These are phyloP conservation scores for Pinus albicaulis DNA, from an alignment of 75 land plant genomes.

Conservation along the genomic window DNA sequence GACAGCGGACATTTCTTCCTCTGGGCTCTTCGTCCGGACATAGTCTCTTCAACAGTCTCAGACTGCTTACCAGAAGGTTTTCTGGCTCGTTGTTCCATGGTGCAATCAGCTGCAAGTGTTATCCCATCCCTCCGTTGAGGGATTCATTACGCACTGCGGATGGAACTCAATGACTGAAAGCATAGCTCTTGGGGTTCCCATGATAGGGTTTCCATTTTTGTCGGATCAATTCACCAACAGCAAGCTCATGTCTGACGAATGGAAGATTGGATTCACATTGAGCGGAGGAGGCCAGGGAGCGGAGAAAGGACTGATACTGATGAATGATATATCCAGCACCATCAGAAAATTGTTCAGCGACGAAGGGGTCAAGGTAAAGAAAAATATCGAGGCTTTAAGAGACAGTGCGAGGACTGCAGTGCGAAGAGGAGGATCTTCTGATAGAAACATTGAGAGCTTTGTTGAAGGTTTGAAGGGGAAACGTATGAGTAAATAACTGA, in stretches of 20 bases:
- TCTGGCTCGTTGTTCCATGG: constrained; percentile 4
- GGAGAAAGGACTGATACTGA: too few relatives aligned
- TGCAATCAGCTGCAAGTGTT: neutral
- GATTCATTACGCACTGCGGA: constrained; percentile 9
- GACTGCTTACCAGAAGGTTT: neutral
- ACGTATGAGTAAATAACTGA: too few relatives aligned
- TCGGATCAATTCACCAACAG: constrained; percentile 7
- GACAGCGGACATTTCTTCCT: constrained; percentile 12
- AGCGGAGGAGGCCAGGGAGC: neutral
- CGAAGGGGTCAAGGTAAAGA: too few relatives aligned
- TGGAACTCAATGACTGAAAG: constrained; percentile 8
- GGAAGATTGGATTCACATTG: constrained; percentile 10
- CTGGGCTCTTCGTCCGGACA: constrained; percentile 7
- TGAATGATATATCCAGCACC: too few relatives aligned
- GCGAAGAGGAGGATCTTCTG: too few relatives aligned
- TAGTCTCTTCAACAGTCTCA: neutral
- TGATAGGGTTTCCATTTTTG: neutral
- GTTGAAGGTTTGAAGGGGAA: too few relatives aligned
- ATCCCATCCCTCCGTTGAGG: constrained; percentile 4
- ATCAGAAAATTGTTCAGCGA: too few relatives aligned
- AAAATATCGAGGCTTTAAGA: too few relatives aligned
- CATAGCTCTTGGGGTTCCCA: neutral
- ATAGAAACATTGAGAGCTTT: too few relatives aligned
- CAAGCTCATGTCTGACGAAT: constrained; percentile 8
- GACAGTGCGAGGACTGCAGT: too few relatives aligned